Evolutionary conservation across 2,329 filamentous ascomycete genomes (phyloP), one percentile per base, ranked within the genome.

Genomic region (Westerdykella sp.): DNA sequence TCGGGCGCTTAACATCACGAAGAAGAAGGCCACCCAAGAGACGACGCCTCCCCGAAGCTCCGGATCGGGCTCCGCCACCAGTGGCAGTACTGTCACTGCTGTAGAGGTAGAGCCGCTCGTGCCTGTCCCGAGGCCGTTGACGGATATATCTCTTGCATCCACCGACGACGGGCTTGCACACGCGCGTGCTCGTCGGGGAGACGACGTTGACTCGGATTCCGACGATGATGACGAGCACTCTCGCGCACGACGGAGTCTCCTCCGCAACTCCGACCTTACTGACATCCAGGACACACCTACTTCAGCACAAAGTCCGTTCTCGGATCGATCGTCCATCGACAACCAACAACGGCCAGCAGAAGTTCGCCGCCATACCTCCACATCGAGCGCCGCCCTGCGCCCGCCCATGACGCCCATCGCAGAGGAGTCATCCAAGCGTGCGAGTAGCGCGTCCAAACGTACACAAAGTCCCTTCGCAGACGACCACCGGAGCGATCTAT

Each of bases 1-100:
- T n/a, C 69, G 64, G 39, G 66, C 71, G 9, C 63, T 75, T 41
- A 72, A 68, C 36, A 68, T 75, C 40, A 67, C 62, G 25, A 69
- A 68, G 51, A 66, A 62, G 55, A 66, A 55, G 52, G 48, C 47
- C 31, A 38, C 38, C 7, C 45, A 47, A 7, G 60, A 63, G 12
- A 47, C 39, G 7, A 60, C 60, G 1, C 55, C 56, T 14, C 55
- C 59, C 11, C 59, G 60, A 51, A 61, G 57, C 46, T 52, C 60
- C 6, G 52, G 52, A 6, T 51, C 54, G 22, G 47, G 45, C 14
- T 35, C 32, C 32, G 47, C 47, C 42, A 50, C 46, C 36, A 53
- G 54, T 12, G 47, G 51, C 40, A 51, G 52, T 42, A 54, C 56
- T 28, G 47, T 54, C 42, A 42, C 40, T 5, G 43, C 51, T 10